Percentiles rank a stretch among this genome's conserved stretches.
phyloP scores from a whole-genome alignment of 495 filamentous ascomycete species.

The Pseudotulostoma volvatum region DNA sequence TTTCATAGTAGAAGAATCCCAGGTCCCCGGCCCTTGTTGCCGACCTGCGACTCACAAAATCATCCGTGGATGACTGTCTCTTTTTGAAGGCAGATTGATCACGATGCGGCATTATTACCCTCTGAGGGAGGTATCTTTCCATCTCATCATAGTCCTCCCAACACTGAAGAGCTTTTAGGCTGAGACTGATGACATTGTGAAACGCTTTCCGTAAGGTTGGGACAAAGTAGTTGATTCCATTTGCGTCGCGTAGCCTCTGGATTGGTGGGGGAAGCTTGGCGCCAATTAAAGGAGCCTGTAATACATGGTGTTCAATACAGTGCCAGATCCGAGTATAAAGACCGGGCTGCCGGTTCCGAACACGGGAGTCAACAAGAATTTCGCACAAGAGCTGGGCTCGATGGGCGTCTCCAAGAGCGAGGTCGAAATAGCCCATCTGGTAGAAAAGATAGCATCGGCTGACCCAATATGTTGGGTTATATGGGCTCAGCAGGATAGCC shows the following conservation, averaged over 20 bases:
- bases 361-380: constrained; percentile 8
- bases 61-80: background rate
- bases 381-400: constrained; percentile 51
- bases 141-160: constrained; percentile 14
- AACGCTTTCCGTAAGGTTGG: constrained; percentile 11
- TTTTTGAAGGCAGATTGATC: constrained; percentile 8
- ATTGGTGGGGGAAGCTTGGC: constrained; percentile 4
- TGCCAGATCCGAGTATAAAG: constrained; percentile 16
- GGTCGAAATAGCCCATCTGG: constrained; percentile 60
- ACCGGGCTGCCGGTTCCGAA: constrained; percentile 11
- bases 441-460: constrained; percentile 52
- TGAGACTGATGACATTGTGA: constrained; percentile 15
- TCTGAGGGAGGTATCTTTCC: constrained; percentile 6
- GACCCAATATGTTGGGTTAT: constrained; percentile 54
- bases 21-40: background rate
- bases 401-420: constrained; percentile 72
- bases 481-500: constrained; percentile 34
- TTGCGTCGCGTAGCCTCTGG: constrained; percentile 6
- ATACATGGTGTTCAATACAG: constrained; percentile 18
- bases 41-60: background rate
- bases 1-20: constrained; percentile 12
- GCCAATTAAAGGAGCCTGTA: constrained; percentile 3
- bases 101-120: constrained; percentile 3
- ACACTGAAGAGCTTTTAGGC: constrained; percentile 12
- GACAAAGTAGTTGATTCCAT: constrained; percentile 15